Percentiles rank a stretch among this genome's conserved stretches.
Evolutionary conservation across 768 basidiomycete species (phyloP).

Genomic region (Pholiota microspora): DNA sequence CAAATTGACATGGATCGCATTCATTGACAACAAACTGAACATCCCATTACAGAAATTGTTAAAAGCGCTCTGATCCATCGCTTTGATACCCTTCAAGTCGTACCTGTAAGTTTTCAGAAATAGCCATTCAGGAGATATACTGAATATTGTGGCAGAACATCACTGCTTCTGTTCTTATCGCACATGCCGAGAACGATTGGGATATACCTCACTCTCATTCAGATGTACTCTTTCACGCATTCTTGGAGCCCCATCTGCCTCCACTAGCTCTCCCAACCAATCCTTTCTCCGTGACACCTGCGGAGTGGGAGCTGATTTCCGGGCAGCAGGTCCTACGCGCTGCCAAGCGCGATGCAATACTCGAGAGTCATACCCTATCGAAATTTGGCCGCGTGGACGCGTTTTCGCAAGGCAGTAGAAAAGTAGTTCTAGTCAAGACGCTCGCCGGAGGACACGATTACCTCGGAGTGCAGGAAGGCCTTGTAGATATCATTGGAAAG

Average conservation of each 20-base stretch:
- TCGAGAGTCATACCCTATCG: slow-evolving; percentile 43
- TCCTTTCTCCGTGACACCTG: slow-evolving; percentile 20
- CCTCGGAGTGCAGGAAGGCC: slow-evolving; percentile 65
- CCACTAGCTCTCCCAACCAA: slow-evolving; percentile 29
- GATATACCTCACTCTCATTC: slow-evolving; percentile 81
- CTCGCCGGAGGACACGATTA: slow-evolving; percentile 62
- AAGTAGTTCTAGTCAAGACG: slow-evolving; percentile 60
- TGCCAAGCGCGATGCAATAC: slow-evolving; percentile 39
- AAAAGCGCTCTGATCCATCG: slow-evolving; percentile 44
- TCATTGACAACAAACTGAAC: no score
- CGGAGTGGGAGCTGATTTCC: slow-evolving; percentile 45
- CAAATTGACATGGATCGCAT: no score
- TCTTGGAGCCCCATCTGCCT: slow-evolving; percentile 66
- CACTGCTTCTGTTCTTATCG: slow-evolving; percentile 67
- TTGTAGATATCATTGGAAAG: slow-evolving; percentile 61
- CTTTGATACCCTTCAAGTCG: slow-evolving; percentile 62
- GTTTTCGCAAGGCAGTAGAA: slow-evolving; percentile 41
- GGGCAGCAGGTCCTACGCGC: slow-evolving; percentile 38
- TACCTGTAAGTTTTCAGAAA: slow-evolving; percentile 46
- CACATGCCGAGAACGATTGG: slow-evolving; percentile 76
- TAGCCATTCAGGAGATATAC: slow-evolving; percentile 9
- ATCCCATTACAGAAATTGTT: slow-evolving; percentile 40
- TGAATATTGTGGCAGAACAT: slow-evolving; percentile 49
- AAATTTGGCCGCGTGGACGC: slow-evolving; percentile 60
- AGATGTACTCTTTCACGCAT: slow-evolving; percentile 64